These are phyloP conservation scores for Wickerhamiella bombiphila DNA, from an alignment of 805 yeast genomes.

Conservation along the genomic window DNA sequence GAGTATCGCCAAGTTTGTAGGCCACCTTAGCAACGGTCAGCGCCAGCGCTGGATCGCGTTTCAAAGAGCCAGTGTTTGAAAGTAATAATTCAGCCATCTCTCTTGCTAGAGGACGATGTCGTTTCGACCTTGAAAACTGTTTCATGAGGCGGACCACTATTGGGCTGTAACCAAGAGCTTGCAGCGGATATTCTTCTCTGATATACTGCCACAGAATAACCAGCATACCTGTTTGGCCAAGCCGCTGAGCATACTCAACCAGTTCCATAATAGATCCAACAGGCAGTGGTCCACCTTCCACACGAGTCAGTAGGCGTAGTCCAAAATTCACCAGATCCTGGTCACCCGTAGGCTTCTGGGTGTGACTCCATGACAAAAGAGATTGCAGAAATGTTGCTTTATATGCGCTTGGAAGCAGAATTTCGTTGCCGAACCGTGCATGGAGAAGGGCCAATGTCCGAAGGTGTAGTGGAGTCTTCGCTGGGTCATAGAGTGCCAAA, in stretches of 20 bases:
- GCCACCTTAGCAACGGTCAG: slow-evolving; percentile 8
- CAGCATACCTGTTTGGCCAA: not conserved
- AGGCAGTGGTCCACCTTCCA: slow-evolving; percentile 9
- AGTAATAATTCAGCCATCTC: slow-evolving; percentile 8
- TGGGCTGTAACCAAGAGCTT: slow-evolving; percentile 3
- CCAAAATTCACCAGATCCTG: slow-evolving; percentile 5
- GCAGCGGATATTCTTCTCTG: slow-evolving; percentile 3
- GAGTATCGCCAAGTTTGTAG: slow-evolving; percentile 6
- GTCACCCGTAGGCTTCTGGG: slow-evolving; percentile 4
- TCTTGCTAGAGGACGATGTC: slow-evolving; percentile 2
- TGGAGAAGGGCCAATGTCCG: slow-evolving; percentile 5
- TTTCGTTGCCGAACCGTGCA: not conserved
- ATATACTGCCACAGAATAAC: slow-evolving; percentile 9
- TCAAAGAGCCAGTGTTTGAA: not conserved
- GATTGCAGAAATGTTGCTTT: slow-evolving; percentile 8
- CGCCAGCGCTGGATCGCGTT: slow-evolving; percentile 4
- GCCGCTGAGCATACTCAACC: slow-evolving; percentile 4
- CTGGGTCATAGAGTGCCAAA: slow-evolving; percentile 11
- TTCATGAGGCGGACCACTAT: slow-evolving; percentile 7
- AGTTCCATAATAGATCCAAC: slow-evolving; percentile 6
- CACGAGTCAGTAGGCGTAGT: slow-evolving; percentile 2
- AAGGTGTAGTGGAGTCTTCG: slow-evolving; percentile 11
- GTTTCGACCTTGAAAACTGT: slow-evolving; percentile 6
- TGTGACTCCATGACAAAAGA: slow-evolving; percentile 2
- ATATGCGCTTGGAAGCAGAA: slow-evolving; percentile 8